Conservation (phyloP, 1,139 yeast genomes). For the Saccharomyces uvarum region DNA sequence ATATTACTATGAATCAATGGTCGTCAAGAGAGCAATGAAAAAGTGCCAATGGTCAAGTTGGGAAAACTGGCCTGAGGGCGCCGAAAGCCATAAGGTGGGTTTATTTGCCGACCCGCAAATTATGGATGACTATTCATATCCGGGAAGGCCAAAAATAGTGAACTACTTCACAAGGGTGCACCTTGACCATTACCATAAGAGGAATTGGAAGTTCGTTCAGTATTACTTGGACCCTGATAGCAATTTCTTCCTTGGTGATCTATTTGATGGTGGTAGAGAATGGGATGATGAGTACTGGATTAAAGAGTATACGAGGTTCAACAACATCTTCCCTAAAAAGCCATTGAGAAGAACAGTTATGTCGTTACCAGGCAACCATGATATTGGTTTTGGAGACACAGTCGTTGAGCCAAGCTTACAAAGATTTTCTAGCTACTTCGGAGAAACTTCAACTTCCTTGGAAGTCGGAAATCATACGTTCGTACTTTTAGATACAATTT, state of each 20-base stretch:
- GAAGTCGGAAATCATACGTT: conserved; percentile 70
- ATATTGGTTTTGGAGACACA: conserved; percentile 81
- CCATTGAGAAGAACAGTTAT: conserved; percentile 42
- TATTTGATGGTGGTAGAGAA: conserved; percentile 91
- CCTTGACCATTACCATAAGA: conserved; percentile 65
- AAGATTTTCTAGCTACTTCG: conserved; percentile 67
- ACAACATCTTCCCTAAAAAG: conserved; percentile 49
- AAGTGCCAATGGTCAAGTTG: conserved; percentile 58
- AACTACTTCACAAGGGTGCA: conserved; percentile 42
- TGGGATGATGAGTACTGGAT: conserved; percentile 71
- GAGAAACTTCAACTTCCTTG: conserved; percentile 52
- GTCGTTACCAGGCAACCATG: conserved; percentile 89
- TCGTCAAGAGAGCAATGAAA: conserved; percentile 42
- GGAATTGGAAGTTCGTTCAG: conserved; percentile 65
- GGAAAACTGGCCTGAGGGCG: conserved; percentile 45
- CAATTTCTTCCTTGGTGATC: conserved; percentile 75
- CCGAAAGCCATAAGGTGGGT: conserved; percentile 53
- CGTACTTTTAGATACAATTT: conserved; percentile 72
- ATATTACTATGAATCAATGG: conserved; percentile 54
- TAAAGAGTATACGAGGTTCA: conserved; percentile 63
- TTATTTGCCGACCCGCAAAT: conserved; percentile 89
- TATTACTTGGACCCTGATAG: conserved; percentile 61
- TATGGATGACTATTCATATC: conserved; percentile 69
- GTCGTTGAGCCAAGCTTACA: conserved; percentile 45
- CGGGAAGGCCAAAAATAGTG: conserved; percentile 42